Base-by-base conservation (phyloP, 2,329 filamentous ascomycete genomes). In the Saccharata proteae region DNA sequence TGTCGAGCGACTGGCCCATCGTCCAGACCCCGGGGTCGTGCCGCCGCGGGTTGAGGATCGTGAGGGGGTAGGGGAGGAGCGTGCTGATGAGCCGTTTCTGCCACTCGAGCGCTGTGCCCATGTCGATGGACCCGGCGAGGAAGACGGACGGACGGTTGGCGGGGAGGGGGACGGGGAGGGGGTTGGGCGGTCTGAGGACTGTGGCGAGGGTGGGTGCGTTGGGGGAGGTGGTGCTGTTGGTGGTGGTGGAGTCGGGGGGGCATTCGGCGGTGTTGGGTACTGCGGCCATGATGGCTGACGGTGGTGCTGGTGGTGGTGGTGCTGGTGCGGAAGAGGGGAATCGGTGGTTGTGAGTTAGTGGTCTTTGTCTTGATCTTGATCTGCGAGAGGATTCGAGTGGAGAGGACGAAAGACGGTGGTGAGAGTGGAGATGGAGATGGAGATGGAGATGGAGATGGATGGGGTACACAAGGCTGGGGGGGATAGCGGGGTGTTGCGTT, bases 31-130 rank as follows among this genome's bases (percentile, higher is more conserved):
- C n/a, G n/a, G n/a, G n/a, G n/a, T 69, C 61, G 4, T 53, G 35
- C 2, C 72, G 64, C 6, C 63, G 54, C 0, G 74, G 75, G 40
- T 79, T 70, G 47, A 66, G 59, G 38, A 79, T 50, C 2, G 66
- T 72, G 36, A 77, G 47, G 4, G 64, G 60, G 3, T 64, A 61
- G 2, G 59, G 43, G 1, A 53, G 22, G 4, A 39, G 44, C 3
- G 49, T 47, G 4, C 43, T 31, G 2, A 46, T 49, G 12, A 78
- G 47, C 3, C 42, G 43, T 4, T 52, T 43, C 24, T 73, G 71
- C 72, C 72, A 77, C 43, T 70, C 61, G 0, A 54, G 53, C 0
- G 54, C 51, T 1, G 35, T 38, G 38, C 53, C 54, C 49, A 52
- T 55, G 34, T 55, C 65, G 13, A 72, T 76, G 20, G 61, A 65